Evolutionary conservation across 2,329 filamentous ascomycete species (phyloP).

Genomic region (Plenodomus lindquistii): DNA sequence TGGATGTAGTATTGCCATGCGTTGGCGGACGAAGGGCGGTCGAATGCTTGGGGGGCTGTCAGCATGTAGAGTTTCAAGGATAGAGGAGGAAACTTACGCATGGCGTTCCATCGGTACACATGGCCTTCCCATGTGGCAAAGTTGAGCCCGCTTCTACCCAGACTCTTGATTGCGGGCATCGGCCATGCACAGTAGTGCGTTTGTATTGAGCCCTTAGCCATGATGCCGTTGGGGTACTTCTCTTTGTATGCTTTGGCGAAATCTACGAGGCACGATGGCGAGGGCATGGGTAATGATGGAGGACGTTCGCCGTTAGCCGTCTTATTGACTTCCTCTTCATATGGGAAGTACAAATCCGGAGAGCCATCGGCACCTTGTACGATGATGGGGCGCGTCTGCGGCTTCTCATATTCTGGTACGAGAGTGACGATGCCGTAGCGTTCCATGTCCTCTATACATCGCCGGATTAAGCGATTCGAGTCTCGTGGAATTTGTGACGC

Average conservation of each 20-base stretch:
- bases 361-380: constrained; percentile 27
- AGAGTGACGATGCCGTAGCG: constrained; percentile 28
- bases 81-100: constrained; percentile 24
- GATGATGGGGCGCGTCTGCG: constrained; percentile 28
- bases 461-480: constrained; percentile 28
- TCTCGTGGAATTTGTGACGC: constrained; percentile 14
- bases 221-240: constrained; percentile 22
- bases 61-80: not conserved
- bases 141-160: constrained; percentile 22
- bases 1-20: constrained; percentile 39
- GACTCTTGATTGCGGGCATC: constrained; percentile 30
- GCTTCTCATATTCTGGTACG: constrained; percentile 15
- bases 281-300: constrained; percentile 19
- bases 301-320: constrained; percentile 11
- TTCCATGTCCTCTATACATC: constrained; percentile 33
- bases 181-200: constrained; percentile 40
- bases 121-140: constrained; percentile 36
- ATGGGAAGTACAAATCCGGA: constrained; percentile 33
- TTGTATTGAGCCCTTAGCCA: constrained; percentile 33
- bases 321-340: constrained; percentile 18
- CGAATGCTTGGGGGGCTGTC: constrained; percentile 23
- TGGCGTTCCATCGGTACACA: constrained; percentile 35
- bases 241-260: constrained; percentile 23
- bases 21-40: constrained; percentile 29
- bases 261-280: constrained; percentile 16